Percentiles rank a stretch among this genome's conserved stretches.
Evolutionary conservation across 306 rosid genomes (phyloP).

Genomic region (Castanea crenata): DNA sequence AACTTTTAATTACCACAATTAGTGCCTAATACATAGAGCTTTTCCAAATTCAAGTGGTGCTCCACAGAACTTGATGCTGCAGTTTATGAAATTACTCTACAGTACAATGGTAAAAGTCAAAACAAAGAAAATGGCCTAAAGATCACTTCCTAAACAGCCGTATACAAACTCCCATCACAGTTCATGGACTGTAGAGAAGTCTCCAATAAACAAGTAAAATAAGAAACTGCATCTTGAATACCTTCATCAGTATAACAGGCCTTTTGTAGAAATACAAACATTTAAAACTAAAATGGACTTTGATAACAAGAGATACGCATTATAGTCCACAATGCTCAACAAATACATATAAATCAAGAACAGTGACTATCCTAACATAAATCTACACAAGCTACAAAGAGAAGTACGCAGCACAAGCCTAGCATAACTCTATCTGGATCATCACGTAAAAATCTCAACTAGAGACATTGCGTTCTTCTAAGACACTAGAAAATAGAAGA

Average conservation of each 20-base stretch:
- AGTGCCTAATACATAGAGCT: constrained; percentile 94
- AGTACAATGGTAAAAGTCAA: constrained; percentile 83
- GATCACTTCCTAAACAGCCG: constrained; percentile 19
- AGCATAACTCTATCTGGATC: constrained; percentile 3
- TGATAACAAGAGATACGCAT: constrained; percentile 7
- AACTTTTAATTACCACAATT: constrained; percentile 69
- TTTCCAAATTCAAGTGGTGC: constrained; percentile 82
- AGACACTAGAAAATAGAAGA: neutral
- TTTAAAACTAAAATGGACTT: neutral
- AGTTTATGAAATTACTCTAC: constrained; percentile 92
- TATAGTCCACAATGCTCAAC: neutral
- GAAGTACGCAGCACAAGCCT: neutral
- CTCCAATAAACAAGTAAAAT: constrained; percentile 2
- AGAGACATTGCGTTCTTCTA: neutral
- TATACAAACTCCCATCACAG: constrained; percentile 22
- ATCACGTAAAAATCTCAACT: neutral
- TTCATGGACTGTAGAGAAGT: constrained; percentile 20
- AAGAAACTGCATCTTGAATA: constrained; percentile 20
- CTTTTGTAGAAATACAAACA: neutral
- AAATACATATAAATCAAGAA: neutral
- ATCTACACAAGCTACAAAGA: constrained; percentile 2
- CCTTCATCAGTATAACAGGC: constrained; percentile 5
- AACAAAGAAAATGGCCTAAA: constrained; percentile 43
- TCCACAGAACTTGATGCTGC: constrained; percentile 97
- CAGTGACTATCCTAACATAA: neutral